Conservation (phyloP, 2,329 filamentous ascomycete genomes). For the Calonectria naviculata region DNA sequence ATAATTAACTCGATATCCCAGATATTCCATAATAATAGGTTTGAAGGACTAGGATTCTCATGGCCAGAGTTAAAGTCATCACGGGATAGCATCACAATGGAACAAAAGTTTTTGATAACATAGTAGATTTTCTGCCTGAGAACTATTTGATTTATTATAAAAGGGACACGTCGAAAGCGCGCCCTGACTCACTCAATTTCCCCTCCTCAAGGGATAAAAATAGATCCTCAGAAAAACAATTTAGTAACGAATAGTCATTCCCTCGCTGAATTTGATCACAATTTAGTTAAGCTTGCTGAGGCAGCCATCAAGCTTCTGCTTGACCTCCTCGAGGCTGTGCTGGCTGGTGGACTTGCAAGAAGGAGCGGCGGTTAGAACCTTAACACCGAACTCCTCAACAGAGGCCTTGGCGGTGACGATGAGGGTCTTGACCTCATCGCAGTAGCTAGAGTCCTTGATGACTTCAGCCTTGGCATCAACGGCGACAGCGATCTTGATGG, state of each 20-base stretch:
- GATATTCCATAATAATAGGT: no score
- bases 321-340: slow-evolving; percentile 3
- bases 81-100: neutral
- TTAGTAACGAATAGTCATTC: slow-evolving; percentile 3
- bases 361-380: neutral
- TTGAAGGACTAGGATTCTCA: no score
- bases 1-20: no score
- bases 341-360: neutral
- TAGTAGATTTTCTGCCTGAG: neutral
- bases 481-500: neutral
- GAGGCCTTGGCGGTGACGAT: neutral
- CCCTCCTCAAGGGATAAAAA: neutral
- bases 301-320: neutral
- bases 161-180: neutral
- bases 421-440: neutral
- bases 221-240: neutral
- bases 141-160: neutral
- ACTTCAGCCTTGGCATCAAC: neutral
- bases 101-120: neutral
- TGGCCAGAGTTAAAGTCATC: neutral
- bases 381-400: neutral
- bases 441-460: neutral
- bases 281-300: neutral
- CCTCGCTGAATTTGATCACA: neutral
- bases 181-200: neutral